A percentile compares a stretch with the other conserved stretches of the same genome.
Conservation (phyloP, 352 stramenopile species). For the Pythium volutum region DNA sequence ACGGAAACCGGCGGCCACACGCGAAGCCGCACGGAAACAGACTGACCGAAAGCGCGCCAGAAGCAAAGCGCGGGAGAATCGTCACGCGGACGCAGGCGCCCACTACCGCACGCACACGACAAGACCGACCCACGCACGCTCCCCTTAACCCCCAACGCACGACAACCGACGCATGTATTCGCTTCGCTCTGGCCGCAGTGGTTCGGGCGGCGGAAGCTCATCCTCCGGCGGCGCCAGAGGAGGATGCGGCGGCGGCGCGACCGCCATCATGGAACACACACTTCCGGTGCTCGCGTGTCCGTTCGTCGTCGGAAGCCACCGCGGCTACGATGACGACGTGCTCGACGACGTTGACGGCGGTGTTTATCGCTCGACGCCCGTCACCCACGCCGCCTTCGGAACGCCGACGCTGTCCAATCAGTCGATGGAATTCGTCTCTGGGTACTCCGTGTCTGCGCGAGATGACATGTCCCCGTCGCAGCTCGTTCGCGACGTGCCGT, state of each 20-base stretch:
- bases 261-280: constrained; percentile 16
- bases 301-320: constrained; percentile 50
- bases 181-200: constrained; percentile 7
- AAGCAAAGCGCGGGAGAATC: constrained; percentile 21
- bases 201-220: not conserved
- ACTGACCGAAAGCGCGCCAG: not conserved
- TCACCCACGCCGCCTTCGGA: constrained; percentile 25
- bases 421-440: constrained; percentile 30
- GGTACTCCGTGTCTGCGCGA: constrained; percentile 24
- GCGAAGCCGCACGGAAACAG: constrained; percentile 10
- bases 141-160: not conserved
- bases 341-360: constrained; percentile 37
- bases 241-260: constrained; percentile 14
- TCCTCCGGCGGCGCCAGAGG: not conserved
- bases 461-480: constrained; percentile 26
- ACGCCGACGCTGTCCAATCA: constrained; percentile 5
- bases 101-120: not conserved
- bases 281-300: constrained; percentile 20
- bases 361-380: constrained; percentile 56
- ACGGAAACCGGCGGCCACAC: constrained; percentile 19
- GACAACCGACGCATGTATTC: constrained; percentile 19
- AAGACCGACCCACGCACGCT: not conserved
- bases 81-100: not conserved
- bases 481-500: constrained; percentile 34
- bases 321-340: constrained; percentile 51